These are phyloP conservation scores for Saitozyma podzolica DNA, from an alignment of 768 basidiomycete species.

Conservation along the genomic window DNA sequence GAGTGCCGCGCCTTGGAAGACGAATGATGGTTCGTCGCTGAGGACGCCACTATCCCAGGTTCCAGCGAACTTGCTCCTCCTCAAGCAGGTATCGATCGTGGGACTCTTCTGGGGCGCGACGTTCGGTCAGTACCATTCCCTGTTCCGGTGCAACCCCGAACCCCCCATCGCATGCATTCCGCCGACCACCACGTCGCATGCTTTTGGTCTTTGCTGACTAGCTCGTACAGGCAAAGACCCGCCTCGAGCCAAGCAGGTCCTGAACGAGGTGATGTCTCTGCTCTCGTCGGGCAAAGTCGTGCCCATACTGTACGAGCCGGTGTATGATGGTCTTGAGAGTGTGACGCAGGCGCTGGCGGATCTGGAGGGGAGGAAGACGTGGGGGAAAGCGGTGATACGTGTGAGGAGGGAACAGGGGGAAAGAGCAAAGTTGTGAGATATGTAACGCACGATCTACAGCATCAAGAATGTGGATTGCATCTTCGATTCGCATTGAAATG, in stretches of 20 bases:
- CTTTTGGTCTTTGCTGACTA: background rate
- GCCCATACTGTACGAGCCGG: conserved; percentile 69
- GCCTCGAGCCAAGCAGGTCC: conserved; percentile 65
- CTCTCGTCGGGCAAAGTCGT: conserved; percentile 65
- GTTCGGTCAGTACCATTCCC: conserved; percentile 57
- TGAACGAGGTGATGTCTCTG: conserved; percentile 72
- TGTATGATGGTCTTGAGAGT: conserved; percentile 66
- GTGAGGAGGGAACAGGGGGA: conserved; percentile 51
- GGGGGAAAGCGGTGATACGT: conserved; percentile 81
- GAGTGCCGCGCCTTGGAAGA: conserved; percentile 3
- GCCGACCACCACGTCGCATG: background rate
- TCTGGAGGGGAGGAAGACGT: conserved; percentile 79
- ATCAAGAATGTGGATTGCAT: too few species aligned
- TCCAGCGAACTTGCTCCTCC: conserved; percentile 70
- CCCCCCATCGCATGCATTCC: too few species aligned
- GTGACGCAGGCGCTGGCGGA: conserved; percentile 70
- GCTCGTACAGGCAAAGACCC: conserved; percentile 60
- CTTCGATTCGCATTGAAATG: too few species aligned
- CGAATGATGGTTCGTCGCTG: too few species aligned
- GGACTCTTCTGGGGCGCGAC: conserved; percentile 90
- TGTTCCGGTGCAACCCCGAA: too few species aligned
- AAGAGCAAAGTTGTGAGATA: background rate
- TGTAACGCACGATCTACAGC: too few species aligned
- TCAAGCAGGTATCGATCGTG: conserved; percentile 81
- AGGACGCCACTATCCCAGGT: conserved; percentile 57